These are phyloP conservation scores for Suillus lakei DNA, from an alignment of 768 basidiomycete genomes.

Conservation along the genomic window DNA sequence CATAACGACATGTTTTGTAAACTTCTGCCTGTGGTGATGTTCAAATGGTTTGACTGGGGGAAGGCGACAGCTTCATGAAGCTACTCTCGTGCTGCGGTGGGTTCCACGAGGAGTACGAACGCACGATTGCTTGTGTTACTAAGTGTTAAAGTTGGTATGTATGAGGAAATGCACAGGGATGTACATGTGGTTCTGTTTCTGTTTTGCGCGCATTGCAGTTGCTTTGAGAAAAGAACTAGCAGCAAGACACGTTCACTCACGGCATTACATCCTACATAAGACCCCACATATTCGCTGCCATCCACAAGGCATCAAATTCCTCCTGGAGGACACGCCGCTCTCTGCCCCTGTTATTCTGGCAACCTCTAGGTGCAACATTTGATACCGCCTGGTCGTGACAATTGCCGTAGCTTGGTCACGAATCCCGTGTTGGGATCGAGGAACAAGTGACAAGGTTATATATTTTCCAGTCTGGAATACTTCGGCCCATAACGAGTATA, in stretches of 20 bases:
- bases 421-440: conserved; percentile 71
- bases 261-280: conserved; percentile 78
- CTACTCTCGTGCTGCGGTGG: conserved; percentile 85
- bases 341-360: conserved; percentile 57
- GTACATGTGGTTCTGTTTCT: conserved; percentile 47
- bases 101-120: conserved; percentile 67
- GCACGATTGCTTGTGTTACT: too few species aligned
- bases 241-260: conserved; percentile 44
- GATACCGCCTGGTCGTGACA: conserved; percentile 59
- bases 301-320: conserved; percentile 63
- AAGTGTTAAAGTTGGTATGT: conserved; percentile 83
- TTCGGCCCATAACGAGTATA: conserved; percentile 68
- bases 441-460: conserved; percentile 58
- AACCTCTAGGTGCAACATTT: not conserved
- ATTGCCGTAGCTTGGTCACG: conserved; percentile 62
- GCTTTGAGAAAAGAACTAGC: not conserved
- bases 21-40: too few species aligned
- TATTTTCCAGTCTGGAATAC: conserved; percentile 59
- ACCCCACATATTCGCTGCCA: conserved; percentile 84
- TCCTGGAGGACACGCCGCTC: conserved; percentile 46
- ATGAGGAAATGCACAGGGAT: conserved; percentile 62
- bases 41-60: too few species aligned
- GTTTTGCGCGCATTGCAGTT: conserved; percentile 68
- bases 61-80: conserved; percentile 80
- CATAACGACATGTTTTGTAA: conserved; percentile 76